Conservation (phyloP, 169 alveolate species). For the Cryptosporidium viatorum region DNA sequence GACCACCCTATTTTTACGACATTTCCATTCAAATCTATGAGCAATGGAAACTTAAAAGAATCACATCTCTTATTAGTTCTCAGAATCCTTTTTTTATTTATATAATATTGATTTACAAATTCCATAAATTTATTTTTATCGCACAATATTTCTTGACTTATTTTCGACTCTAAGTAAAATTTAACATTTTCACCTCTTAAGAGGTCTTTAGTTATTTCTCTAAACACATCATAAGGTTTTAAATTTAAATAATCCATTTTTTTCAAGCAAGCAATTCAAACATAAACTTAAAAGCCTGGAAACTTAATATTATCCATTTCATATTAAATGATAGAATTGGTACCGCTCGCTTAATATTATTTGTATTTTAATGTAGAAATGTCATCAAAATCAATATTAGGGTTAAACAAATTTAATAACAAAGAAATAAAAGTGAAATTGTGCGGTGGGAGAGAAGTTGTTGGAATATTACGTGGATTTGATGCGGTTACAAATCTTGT, state of each 20-base stretch:
- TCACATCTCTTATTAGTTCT: not conserved
- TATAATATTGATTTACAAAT: slow-evolving; percentile 53
- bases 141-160: slow-evolving; percentile 3
- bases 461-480: slow-evolving; percentile 89
- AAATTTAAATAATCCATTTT: not conserved
- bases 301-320: not conserved
- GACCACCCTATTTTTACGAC: slow-evolving; percentile 64
- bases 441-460: slow-evolving; percentile 89
- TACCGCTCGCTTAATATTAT: slow-evolving; percentile 9
- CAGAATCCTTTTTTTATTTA: slow-evolving; percentile 22
- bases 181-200: slow-evolving; percentile 54
- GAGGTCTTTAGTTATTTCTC: slow-evolving; percentile 9
- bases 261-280: not conserved
- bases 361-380: not conserved
- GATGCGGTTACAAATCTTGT: slow-evolving; percentile 90
- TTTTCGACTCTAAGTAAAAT: slow-evolving; percentile 19
- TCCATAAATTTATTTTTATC: slow-evolving; percentile 21
- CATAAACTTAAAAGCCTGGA: not conserved
- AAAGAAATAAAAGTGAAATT: slow-evolving; percentile 58
- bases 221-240: not conserved
- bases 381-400: slow-evolving; percentile 68
- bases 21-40: slow-evolving; percentile 8
- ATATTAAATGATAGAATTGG: not conserved
- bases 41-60: slow-evolving; percentile 37
- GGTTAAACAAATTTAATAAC: slow-evolving; percentile 48